Evolutionary conservation across 2,329 filamentous ascomycete species (phyloP).

Genomic region (Pseudogymnoascus sp.): DNA sequence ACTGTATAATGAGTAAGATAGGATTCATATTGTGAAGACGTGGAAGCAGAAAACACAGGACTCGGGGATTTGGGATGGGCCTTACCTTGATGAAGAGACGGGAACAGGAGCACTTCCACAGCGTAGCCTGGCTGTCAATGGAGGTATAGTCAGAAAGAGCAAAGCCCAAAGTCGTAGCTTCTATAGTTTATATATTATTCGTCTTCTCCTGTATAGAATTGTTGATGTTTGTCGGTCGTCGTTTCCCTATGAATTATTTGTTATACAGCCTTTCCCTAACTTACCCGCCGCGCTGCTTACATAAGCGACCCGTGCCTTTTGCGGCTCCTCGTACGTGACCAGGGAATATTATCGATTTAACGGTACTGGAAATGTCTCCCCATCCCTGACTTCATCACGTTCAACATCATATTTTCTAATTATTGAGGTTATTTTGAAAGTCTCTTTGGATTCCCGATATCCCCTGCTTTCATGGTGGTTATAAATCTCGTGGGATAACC

Average conservation of each 20-base stretch:
- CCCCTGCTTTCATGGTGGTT: not conserved
- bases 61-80: not conserved
- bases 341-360: not conserved
- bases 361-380: not conserved
- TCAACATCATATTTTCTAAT: constrained; percentile 2
- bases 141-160: not conserved
- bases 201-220: not conserved
- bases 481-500: not conserved
- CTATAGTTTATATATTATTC: not conserved
- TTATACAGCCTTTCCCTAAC: not conserved
- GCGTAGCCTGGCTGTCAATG: not conserved
- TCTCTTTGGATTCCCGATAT: not conserved
- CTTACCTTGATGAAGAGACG: not conserved
- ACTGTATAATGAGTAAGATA: not conserved
- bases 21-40: not conserved
- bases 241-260: not conserved
- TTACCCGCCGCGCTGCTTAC: not conserved
- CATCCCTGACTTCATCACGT: constrained; percentile 2
- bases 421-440: constrained; percentile 1
- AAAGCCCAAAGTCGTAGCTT: not conserved
- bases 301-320: not conserved
- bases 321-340: constrained; percentile 3
- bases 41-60: not conserved
- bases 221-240: not conserved
- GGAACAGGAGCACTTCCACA: too few species aligned